A percentile compares a stretch with the other conserved stretches of the same genome.
Evolutionary conservation across 2,329 filamentous ascomycete species (phyloP).

Genomic region (Dactylellina drechsleri): DNA sequence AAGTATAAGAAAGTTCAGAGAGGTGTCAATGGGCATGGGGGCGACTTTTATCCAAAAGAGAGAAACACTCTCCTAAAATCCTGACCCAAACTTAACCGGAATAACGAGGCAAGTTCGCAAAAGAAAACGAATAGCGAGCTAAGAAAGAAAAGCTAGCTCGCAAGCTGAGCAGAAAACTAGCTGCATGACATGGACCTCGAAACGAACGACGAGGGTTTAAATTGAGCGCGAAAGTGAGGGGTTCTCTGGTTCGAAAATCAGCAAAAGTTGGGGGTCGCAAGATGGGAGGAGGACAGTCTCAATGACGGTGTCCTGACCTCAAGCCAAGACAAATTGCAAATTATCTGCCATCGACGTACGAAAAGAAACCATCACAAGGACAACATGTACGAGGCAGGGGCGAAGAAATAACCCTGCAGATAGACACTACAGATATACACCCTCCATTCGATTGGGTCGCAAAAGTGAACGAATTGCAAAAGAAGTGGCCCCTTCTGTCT

Average conservation of each 20-base stretch:
- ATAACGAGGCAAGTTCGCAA: not conserved
- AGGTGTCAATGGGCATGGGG: not conserved
- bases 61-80: constrained; percentile 2
- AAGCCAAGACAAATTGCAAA: not conserved
- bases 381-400: constrained; percentile 29
- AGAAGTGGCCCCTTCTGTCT: not conserved
- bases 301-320: not conserved
- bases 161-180: not conserved
- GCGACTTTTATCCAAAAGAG: constrained; percentile 23
- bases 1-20: not conserved
- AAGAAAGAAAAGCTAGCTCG: not conserved
- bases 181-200: constrained; percentile 16
- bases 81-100: constrained; percentile 12
- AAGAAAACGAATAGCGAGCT: not conserved
- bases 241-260: not conserved
- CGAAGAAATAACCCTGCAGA: constrained; percentile 20
- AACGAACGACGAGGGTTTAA: constrained; percentile 19
- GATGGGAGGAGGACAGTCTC: not conserved
- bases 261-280: constrained; percentile 27
- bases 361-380: constrained; percentile 1
- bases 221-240: constrained; percentile 3
- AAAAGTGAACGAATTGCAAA: not conserved
- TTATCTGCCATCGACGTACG: constrained; percentile 4
- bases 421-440: not conserved
- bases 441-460: not conserved